These are phyloP conservation scores for Triticum aestivum DNA, from an alignment of 176 grass and related monocot genomes.

Conservation along the genomic window DNA sequence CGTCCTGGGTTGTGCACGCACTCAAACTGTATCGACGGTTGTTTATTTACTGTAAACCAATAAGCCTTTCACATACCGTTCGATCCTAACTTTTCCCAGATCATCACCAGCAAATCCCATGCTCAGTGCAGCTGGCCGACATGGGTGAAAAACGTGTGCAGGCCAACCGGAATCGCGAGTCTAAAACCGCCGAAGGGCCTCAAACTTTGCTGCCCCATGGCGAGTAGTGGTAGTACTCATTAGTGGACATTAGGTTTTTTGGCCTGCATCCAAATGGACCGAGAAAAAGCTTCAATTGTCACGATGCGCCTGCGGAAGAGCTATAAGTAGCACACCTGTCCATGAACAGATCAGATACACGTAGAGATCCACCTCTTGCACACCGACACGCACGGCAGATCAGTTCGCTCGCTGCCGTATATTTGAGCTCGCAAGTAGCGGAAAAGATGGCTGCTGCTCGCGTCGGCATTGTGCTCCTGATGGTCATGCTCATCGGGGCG, in stretches of 20 bases:
- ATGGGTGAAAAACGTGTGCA: background rate
- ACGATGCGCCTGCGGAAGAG: background rate
- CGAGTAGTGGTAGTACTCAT: background rate
- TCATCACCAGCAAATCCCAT: background rate
- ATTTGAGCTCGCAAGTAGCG: background rate
- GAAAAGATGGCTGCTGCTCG: constrained; percentile 24
- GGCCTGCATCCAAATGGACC: background rate
- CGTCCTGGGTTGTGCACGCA: background rate
- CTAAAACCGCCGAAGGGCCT: too few relatives aligned
- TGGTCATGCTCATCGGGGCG: constrained; percentile 25
- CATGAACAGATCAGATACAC: background rate
- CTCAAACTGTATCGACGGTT: background rate
- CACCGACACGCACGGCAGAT: background rate
- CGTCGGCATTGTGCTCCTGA: constrained; percentile 26
- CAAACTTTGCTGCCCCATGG: background rate
- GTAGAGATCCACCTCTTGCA: background rate
- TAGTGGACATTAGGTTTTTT: constrained; percentile 19
- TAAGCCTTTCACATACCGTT: background rate
- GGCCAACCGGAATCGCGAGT: background rate
- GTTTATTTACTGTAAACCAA: background rate
- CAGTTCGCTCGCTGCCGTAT: background rate
- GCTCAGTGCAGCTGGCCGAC: background rate
- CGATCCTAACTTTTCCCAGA: background rate
- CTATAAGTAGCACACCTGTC: constrained; percentile 19
- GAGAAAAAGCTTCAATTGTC: background rate